A percentile compares a stretch with the other conserved stretches of the same genome.
phyloP scores from a whole-genome alignment of 2,329 filamentous ascomycete genomes.

The Blumeriella jaapii region DNA sequence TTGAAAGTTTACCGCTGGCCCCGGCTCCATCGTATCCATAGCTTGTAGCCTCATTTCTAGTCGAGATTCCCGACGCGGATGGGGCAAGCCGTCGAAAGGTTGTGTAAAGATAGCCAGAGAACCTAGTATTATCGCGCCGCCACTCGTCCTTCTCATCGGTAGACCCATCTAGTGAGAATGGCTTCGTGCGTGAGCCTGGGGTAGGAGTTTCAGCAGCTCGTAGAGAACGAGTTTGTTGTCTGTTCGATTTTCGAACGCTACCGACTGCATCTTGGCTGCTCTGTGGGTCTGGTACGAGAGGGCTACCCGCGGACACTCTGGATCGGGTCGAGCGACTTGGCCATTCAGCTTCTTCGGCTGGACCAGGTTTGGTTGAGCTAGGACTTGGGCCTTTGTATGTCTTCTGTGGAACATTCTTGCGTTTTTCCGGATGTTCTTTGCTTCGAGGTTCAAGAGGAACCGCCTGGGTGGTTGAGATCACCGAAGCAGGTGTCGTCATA shows the following conservation, averaged over 20 bases:
- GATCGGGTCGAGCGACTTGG: slow-evolving; percentile 3
- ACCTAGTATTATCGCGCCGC: neutral
- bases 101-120: neutral
- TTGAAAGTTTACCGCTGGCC: neutral
- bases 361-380: neutral
- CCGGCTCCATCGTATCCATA: slow-evolving; percentile 4
- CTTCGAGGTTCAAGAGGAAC: neutral
- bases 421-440: neutral
- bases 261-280: neutral
- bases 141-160: neutral
- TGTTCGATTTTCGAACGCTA: neutral
- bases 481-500: neutral
- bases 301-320: neutral
- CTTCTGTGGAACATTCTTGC: slow-evolving; percentile 7
- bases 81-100: neutral
- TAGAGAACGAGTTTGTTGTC: slow-evolving; percentile 1
- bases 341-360: neutral
- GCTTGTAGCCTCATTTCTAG: neutral
- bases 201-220: neutral
- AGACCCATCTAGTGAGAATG: slow-evolving; percentile 1
- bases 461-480: neutral
- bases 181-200: neutral
- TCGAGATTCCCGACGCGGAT: neutral
- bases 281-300: neutral
- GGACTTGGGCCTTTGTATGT: slow-evolving; percentile 5